Base-by-base conservation (phyloP, 176 grass and related monocot species). In the Panicum miliaceum region DNA sequence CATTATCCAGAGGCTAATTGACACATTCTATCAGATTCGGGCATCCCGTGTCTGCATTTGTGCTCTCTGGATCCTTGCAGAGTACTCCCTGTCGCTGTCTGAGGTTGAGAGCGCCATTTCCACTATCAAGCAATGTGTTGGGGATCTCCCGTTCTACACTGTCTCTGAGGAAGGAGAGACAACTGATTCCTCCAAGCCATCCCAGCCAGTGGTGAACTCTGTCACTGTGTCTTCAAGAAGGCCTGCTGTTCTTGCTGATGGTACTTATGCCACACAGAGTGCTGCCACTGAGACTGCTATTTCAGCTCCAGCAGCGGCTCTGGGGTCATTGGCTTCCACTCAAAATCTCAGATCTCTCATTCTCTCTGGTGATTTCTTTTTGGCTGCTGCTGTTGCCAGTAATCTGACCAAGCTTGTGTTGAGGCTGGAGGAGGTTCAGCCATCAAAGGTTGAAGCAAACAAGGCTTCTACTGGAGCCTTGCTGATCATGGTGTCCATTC, bases 1-100 rank as follows among this genome's bases (percentile, higher is more conserved):
- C 87, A 94, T 94, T 87, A 94, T 94, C 64, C 92, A 92, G 67
- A 82, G 92, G 77, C 46, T 94, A 11, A 90, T 75, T 36, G 90
- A 92, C 54, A 92, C 85, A 27, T 94, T 94, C 82, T 94, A 88
- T 78, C 92, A 92, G 90, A 94, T 94, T 11, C 92, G 82, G 5
- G 90, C 90, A 79, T 88, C 92, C 35, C 87, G 87, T 57, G 92
- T 92, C 18, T 90, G 92, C 26, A 75, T 57, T 1, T 90, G 87
- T 1, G 87, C 92, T 8, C 79, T 94, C 38, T 94, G 92, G 92
- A 94, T 94, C 60, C 85, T 94, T 20, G 92, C 84, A 3, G 92
- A 94, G 71, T 94, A 92, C 75, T 94, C 92, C 13, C 90, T 94
- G 32, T 92, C 87, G 0, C 75, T 90, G 25, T 82, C 92, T 46